phyloP scores from a whole-genome alignment of 2,329 filamentous ascomycete genomes.

The Aspergillus sp. region DNA sequence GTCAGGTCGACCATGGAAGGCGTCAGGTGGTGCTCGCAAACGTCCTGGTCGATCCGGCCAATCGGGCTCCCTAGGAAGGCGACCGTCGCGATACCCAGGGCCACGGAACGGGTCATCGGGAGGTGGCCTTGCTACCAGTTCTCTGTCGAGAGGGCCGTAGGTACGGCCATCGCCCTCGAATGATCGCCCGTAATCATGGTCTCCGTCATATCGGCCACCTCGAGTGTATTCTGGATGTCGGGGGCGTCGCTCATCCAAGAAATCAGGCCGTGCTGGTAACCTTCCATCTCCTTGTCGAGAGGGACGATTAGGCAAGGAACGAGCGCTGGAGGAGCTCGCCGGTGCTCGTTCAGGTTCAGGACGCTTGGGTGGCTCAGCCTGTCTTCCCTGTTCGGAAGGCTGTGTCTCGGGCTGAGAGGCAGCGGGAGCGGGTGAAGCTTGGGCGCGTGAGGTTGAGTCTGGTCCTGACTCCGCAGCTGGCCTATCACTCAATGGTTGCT shows the following conservation, averaged over 20 bases:
- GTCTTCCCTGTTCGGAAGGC: slow-evolving; percentile 21
- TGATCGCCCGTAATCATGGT: slow-evolving; percentile 28
- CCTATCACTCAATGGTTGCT: slow-evolving; percentile 7
- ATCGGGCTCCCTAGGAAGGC: slow-evolving; percentile 28
- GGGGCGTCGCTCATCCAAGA: slow-evolving; percentile 32
- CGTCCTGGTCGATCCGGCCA: slow-evolving; percentile 30
- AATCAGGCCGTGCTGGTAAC: slow-evolving; percentile 31
- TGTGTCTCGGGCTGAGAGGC: slow-evolving; percentile 20
- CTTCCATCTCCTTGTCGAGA: slow-evolving; percentile 30
- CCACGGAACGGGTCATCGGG: slow-evolving; percentile 34
- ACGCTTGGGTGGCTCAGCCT: slow-evolving; percentile 29
- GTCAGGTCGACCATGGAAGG: slow-evolving; percentile 17
- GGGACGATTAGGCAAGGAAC: slow-evolving; percentile 31
- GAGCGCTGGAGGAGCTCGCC: slow-evolving; percentile 16
- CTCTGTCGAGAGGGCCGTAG: slow-evolving; percentile 33
- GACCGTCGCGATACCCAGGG: slow-evolving; percentile 27
- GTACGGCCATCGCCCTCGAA: slow-evolving; percentile 30
- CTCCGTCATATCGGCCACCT: slow-evolving; percentile 26
- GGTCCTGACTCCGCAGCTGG: slow-evolving; percentile 7
- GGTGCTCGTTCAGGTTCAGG: slow-evolving; percentile 30
- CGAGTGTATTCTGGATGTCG: slow-evolving; percentile 17
- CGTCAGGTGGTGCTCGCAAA: slow-evolving; percentile 23
- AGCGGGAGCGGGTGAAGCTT: slow-evolving; percentile 11
- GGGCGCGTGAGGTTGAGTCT: slow-evolving; percentile 9
- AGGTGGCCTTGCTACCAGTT: slow-evolving; percentile 24